Percentiles rank a stretch among this genome's conserved stretches.
Conservation (phyloP, 352 stramenopile genomes). For the Phytophthora sojae region DNA sequence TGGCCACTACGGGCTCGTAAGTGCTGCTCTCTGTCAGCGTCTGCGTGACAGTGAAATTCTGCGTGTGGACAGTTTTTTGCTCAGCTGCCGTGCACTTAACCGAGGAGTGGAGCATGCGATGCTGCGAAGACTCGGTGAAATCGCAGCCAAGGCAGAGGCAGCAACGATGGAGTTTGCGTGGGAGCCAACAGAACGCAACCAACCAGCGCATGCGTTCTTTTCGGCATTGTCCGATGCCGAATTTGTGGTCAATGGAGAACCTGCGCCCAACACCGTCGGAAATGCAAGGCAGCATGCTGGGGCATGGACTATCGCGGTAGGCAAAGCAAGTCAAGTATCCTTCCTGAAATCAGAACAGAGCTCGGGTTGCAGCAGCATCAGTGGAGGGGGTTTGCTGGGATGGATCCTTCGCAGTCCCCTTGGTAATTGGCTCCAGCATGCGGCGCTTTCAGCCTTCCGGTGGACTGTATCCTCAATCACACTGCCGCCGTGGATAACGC, state of each 20-base stretch:
- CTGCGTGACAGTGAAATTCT: slow-evolving; percentile 17
- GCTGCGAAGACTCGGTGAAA: slow-evolving; percentile 54
- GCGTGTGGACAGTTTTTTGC: slow-evolving; percentile 65
- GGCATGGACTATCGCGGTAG: slow-evolving; percentile 27
- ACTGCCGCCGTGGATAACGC: slow-evolving; percentile 16
- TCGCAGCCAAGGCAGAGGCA: slow-evolving; percentile 25
- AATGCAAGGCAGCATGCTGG: slow-evolving; percentile 17
- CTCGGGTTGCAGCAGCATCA: background rate
- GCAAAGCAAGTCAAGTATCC: slow-evolving; percentile 34
- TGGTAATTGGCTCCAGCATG: slow-evolving; percentile 16
- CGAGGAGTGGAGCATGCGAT: slow-evolving; percentile 77
- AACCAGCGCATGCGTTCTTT: slow-evolving; percentile 68
- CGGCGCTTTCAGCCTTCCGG: slow-evolving; percentile 7
- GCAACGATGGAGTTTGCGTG: slow-evolving; percentile 47
- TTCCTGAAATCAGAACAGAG: slow-evolving; percentile 40
- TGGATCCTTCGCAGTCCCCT: slow-evolving; percentile 9
- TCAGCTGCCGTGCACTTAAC: slow-evolving; percentile 79
- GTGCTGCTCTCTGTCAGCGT: slow-evolving; percentile 46
- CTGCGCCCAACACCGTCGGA: background rate
- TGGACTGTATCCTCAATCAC: slow-evolving; percentile 29
- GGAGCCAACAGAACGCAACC: slow-evolving; percentile 75
- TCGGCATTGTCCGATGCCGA: slow-evolving; percentile 32
- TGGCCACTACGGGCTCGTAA: slow-evolving; percentile 80
- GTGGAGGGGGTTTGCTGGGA: background rate
- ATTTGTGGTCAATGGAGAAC: slow-evolving; percentile 17